Conservation (phyloP, 768 basidiomycete genomes). For the Tylopilus cervinicoccineus region DNA sequence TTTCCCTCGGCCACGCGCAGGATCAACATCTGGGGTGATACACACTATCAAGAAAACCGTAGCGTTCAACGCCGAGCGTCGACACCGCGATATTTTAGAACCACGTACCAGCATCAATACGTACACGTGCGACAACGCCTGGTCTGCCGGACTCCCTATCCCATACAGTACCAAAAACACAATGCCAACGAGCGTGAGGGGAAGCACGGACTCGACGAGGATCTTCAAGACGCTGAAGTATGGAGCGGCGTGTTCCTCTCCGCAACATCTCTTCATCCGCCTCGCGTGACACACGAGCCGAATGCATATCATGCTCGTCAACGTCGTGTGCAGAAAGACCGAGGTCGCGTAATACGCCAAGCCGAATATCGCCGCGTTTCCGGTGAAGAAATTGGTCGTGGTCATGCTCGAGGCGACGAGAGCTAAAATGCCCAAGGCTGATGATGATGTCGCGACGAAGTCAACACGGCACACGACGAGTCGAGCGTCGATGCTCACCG, state of each 20-base stretch:
- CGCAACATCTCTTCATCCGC: not conserved
- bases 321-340: not conserved
- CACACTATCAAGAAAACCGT: too few relatives aligned
- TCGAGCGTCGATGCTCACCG: not conserved
- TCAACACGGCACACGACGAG: not conserved
- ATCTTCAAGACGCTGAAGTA: not conserved
- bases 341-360: not conserved
- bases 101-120: too few relatives aligned
- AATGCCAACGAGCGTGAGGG: not conserved
- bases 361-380: not conserved
- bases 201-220: not conserved
- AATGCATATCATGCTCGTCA: not conserved
- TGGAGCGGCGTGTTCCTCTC: not conserved
- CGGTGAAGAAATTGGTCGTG: not conserved
- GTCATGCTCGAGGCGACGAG: not conserved
- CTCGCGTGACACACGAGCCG: not conserved
- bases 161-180: not conserved
- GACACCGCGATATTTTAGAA: too few relatives aligned
- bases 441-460: not conserved
- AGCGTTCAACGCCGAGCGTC: too few relatives aligned
- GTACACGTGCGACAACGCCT: too few relatives aligned
- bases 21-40: too few relatives aligned
- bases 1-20: too few relatives aligned
- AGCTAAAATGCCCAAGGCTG: not conserved
- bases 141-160: not conserved